Base-by-base conservation (phyloP, 129 eudicot species). In the Oenanthe sinensis region DNA sequence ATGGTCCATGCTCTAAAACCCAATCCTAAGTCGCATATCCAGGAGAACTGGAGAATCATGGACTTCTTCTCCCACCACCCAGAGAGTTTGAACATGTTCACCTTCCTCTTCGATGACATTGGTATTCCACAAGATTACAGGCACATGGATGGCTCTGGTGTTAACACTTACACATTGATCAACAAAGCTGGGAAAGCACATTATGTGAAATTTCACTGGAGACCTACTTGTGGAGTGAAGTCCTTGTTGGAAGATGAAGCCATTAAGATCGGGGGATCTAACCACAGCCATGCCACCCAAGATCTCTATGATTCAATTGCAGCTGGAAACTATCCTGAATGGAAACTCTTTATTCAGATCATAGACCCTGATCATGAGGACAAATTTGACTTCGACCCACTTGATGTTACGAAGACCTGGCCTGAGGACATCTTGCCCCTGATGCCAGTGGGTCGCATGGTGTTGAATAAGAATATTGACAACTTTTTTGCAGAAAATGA, bases 401-500 rank as follows among this genome's bases (percentile, higher is more conserved):
- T 91, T 36, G 97, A 91, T 81, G 91, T 86, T 15, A 91, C 97
- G 76, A 89, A 89, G 86, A 91, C 90, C 47, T 91, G 97, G 93
- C 97, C 97, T 3, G 97, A 91, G 79, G 93, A 91, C 81, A 85
- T 91, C 60, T 46, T 91, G 19, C 97, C 97, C 3, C 77, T 91
- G 84, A 93, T 89, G 86, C 91, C 97, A 3, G 97, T 92, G 76
- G 97, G 97, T 9, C 89, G 97, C 46, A 2, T 92, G 88, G 97
- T 89, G 49, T 74, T 92, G 88, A 92, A 92, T 74, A 89, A 89
- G 88, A 92, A 89, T 77, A 89, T 92, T 71, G 97, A 89, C 62
- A 92, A 92, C 91, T 92, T 92, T 82, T 92, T 92, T 76, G 94
- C 92, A 0, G 97, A 92, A 85, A 92, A 92, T 81, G 97, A 92